Percentiles rank a stretch among this genome's conserved stretches.
These are phyloP conservation scores for Chrysanthemum seticuspe DNA, from an alignment of 129 eudicot genomes.

Conservation along the genomic window DNA sequence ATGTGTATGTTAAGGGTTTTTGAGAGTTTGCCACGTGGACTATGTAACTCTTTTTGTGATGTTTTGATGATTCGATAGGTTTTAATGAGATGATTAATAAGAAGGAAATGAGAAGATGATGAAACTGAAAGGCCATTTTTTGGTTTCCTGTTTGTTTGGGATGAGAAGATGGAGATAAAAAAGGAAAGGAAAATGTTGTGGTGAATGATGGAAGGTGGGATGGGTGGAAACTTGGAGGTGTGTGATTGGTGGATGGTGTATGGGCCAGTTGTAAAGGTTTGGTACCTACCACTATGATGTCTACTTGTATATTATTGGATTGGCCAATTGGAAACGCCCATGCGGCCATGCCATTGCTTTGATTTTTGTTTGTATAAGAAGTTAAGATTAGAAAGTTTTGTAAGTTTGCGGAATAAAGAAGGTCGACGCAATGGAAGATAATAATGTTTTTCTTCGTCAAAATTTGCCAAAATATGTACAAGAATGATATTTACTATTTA, in stretches of 20 bases:
- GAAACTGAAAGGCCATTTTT: constrained; percentile 27
- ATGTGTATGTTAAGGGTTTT: constrained; percentile 57
- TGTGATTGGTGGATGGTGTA: neutral
- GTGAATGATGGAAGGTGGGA: neutral
- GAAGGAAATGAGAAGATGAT: constrained; percentile 26
- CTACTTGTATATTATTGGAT: constrained; percentile 33
- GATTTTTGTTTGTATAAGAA: neutral
- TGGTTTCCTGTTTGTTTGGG: constrained; percentile 25
- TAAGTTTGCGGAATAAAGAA: too few species aligned
- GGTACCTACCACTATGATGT: constrained; percentile 27
- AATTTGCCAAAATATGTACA: too few species aligned
- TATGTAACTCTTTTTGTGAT: constrained; percentile 51
- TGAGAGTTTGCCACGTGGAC: constrained; percentile 66
- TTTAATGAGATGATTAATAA: constrained; percentile 12
- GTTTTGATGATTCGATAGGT: neutral
- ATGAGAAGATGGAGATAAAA: constrained; percentile 20
- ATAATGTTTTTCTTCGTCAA: too few species aligned
- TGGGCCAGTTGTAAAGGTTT: constrained; percentile 28
- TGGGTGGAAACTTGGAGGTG: constrained; percentile 3
- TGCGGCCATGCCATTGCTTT: constrained; percentile 22
- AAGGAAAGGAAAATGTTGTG: neutral
- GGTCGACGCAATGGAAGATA: too few species aligned
- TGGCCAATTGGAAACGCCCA: constrained; percentile 28
- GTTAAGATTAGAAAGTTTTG: too few species aligned
- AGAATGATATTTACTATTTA: too few species aligned